Conservation (phyloP, 2,329 filamentous ascomycete species). For the Alternaria longipes region DNA sequence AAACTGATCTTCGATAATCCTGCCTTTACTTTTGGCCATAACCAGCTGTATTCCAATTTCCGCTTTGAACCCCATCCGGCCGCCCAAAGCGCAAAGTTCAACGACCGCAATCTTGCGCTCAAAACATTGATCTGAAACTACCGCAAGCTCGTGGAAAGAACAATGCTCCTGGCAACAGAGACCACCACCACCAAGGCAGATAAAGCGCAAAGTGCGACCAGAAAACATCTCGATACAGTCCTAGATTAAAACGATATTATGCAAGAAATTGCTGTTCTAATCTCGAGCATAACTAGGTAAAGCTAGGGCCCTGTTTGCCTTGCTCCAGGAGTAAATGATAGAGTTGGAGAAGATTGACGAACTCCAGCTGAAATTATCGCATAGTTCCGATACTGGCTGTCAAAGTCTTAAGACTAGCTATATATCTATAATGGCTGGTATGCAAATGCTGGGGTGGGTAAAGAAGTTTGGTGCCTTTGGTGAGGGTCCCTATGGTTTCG, state of each 20-base stretch:
- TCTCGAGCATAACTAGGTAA: background rate
- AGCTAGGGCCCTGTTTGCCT: background rate
- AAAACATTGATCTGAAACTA: constrained; percentile 1
- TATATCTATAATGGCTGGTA: no score
- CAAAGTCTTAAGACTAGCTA: background rate
- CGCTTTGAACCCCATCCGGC: background rate
- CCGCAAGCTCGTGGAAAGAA: background rate
- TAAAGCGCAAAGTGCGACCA: background rate
- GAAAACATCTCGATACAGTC: background rate
- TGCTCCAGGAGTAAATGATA: background rate
- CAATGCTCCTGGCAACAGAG: background rate
- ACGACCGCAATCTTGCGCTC: background rate
- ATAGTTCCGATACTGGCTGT: background rate
- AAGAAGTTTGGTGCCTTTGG: background rate
- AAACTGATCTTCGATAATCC: background rate
- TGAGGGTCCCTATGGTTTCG: background rate
- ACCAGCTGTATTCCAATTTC: background rate
- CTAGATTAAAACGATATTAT: background rate
- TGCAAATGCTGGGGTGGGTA: background rate
- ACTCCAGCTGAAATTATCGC: background rate
- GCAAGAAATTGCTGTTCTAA: background rate
- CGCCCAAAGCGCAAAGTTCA: background rate
- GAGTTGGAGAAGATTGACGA: background rate
- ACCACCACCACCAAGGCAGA: background rate
- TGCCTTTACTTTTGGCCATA: background rate